Evolutionary conservation across 805 yeast species (phyloP).

Genomic region (Dipodascus geniculatus): DNA sequence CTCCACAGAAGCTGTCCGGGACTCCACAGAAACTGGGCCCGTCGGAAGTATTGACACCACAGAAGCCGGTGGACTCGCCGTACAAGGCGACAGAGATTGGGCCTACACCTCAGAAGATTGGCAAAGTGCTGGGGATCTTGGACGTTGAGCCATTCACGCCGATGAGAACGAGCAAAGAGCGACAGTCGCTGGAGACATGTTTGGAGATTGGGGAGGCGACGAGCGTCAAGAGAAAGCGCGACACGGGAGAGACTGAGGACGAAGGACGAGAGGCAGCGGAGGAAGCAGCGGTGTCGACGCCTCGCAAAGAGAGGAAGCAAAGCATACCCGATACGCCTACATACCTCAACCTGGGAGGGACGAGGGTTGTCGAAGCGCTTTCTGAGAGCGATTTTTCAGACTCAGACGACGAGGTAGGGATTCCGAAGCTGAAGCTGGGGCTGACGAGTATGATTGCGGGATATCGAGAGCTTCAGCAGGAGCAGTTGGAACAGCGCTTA

Average conservation of each 20-base stretch:
- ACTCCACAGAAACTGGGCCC: neutral
- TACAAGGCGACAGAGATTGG: slow-evolving; percentile 38
- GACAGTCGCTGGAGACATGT: neutral
- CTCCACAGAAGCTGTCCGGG: neutral
- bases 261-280: neutral
- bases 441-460: neutral
- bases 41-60: slow-evolving; percentile 2
- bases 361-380: neutral
- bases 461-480: slow-evolving; percentile 10
- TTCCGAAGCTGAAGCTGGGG: neutral
- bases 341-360: neutral
- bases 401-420: neutral
- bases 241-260: neutral
- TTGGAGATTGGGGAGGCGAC: neutral
- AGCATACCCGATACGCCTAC: neutral
- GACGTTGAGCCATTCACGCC: slow-evolving; percentile 34
- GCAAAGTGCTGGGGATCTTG: slow-evolving; percentile 62
- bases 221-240: neutral
- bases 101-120: slow-evolving; percentile 81
- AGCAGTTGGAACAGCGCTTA: slow-evolving; percentile 12
- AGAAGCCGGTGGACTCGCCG: neutral
- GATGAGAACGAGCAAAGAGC: neutral
- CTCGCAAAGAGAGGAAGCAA: neutral
- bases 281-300: neutral
- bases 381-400: neutral